Conservation (phyloP, 108 stramenopile species). For the Conticribra weissflogii region DNA sequence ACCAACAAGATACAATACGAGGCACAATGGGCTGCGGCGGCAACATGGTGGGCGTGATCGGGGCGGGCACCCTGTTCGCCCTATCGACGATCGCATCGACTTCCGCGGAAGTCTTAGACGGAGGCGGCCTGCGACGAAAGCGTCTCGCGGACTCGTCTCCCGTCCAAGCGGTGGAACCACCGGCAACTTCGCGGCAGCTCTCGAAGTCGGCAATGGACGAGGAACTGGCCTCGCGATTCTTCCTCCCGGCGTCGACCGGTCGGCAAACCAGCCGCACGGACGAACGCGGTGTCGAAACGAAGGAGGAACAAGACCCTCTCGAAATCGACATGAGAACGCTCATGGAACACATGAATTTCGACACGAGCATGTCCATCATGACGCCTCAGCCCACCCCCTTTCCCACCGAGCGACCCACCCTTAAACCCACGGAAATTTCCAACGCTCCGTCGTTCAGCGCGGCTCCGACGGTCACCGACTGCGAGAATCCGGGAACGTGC, state of each 20-base stretch:
- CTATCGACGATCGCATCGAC: too few relatives aligned
- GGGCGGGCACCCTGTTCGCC: too few relatives aligned
- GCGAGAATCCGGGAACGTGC: slow-evolving; percentile 40
- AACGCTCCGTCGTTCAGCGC: slow-evolving; percentile 1
- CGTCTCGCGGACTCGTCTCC: background rate
- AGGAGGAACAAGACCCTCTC: background rate
- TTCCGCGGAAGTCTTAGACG: background rate
- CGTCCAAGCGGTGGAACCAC: background rate
- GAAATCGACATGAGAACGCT: slow-evolving; percentile 22
- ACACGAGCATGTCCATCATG: background rate
- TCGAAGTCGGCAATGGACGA: background rate
- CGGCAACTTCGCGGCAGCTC: background rate
- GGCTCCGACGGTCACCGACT: slow-evolving; percentile 30
- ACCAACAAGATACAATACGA: too few relatives aligned
- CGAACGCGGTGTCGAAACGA: too few relatives aligned
- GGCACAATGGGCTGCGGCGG: too few relatives aligned
- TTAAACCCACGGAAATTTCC: background rate
- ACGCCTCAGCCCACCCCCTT: slow-evolving; percentile 7
- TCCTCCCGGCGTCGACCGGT: slow-evolving; percentile 10
- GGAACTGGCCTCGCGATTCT: slow-evolving; percentile 21
- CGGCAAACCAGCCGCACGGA: background rate
- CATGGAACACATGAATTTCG: slow-evolving; percentile 14
- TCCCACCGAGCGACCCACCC: slow-evolving; percentile 15
- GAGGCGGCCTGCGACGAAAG: slow-evolving; percentile 13
- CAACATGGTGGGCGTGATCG: too few relatives aligned